phyloP scores from a whole-genome alignment of 306 rosid genomes.

The Nissolia schottii region DNA sequence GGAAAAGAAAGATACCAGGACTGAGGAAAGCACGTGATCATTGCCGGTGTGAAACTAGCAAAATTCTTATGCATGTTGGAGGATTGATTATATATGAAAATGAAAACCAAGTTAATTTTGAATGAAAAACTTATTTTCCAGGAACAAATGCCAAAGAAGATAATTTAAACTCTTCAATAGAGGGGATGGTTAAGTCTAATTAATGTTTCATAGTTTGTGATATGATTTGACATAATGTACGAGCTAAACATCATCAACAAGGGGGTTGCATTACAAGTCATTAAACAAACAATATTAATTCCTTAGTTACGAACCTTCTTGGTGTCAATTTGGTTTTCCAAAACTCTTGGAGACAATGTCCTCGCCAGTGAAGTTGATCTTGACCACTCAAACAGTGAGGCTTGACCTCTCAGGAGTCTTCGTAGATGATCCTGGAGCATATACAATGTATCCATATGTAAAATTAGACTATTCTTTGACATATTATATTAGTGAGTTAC shows the following conservation, averaged over 20 bases:
- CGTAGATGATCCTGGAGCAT: slow-evolving; percentile 83
- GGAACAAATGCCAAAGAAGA: slow-evolving; percentile 3
- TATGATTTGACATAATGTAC: neutral
- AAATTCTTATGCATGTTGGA: neutral
- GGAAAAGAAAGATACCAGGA: neutral
- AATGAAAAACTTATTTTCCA: neutral
- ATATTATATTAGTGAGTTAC: neutral
- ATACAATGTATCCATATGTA: neutral
- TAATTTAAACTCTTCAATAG: neutral
- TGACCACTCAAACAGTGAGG: slow-evolving; percentile 94
- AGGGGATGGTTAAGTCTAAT: neutral
- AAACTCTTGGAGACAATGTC: slow-evolving; percentile 90
- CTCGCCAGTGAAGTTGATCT: slow-evolving; percentile 91
- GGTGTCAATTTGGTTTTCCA: slow-evolving; percentile 98
- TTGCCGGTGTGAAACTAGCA: neutral
- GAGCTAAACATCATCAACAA: slow-evolving; percentile 13
- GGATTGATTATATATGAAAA: neutral
- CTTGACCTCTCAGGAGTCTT: slow-evolving; percentile 97
- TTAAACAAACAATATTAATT: slow-evolving; percentile 21
- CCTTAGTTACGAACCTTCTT: slow-evolving; percentile 68
- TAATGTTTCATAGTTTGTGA: neutral
- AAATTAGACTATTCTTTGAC: slow-evolving; percentile 16
- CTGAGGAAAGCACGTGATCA: neutral
- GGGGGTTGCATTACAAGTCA: slow-evolving; percentile 8
- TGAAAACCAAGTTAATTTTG: neutral